Percentiles rank a stretch among this genome's conserved stretches.
Conservation (phyloP, 345 rosid species). For the Boechera divaricarpa region DNA sequence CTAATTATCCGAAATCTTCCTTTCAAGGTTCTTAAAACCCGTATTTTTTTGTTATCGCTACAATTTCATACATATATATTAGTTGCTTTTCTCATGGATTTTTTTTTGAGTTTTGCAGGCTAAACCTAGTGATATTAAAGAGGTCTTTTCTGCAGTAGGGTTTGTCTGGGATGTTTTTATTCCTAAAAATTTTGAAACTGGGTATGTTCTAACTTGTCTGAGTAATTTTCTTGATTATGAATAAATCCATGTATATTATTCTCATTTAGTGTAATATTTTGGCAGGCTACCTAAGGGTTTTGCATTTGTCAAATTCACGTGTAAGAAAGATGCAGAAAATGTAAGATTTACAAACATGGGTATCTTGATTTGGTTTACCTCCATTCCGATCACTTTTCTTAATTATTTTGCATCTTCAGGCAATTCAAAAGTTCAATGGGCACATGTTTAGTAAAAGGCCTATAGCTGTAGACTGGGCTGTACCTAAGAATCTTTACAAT, state of each 20-base stretch:
- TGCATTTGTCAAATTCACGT: constrained; percentile 93
- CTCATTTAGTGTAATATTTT: constrained; percentile 34
- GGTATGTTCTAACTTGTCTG: constrained; percentile 54
- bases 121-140: constrained; percentile 60
- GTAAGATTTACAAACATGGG: constrained; percentile 48
- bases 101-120: constrained; percentile 58
- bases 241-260: constrained; percentile 3
- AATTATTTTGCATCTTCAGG: constrained; percentile 54
- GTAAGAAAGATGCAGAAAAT: constrained; percentile 87
- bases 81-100: constrained; percentile 22
- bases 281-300: constrained; percentile 88
- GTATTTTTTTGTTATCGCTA: constrained; percentile 11
- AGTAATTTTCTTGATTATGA: constrained; percentile 20
- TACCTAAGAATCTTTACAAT: constrained; percentile 80
- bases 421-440: constrained; percentile 89
- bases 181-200: constrained; percentile 74
- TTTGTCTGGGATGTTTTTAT: constrained; percentile 91
- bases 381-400: constrained; percentile 25
- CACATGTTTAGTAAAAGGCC: constrained; percentile 74
- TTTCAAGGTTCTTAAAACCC: constrained; percentile 66
- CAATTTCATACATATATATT: constrained; percentile 7
- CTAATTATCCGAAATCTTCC: constrained; percentile 89
- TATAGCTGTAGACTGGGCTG: constrained; percentile 97
- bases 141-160: constrained; percentile 73
- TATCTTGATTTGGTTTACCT: constrained; percentile 24